These are phyloP conservation scores for Ogataea sp. DNA, from an alignment of 805 yeast genomes.

Conservation along the genomic window DNA sequence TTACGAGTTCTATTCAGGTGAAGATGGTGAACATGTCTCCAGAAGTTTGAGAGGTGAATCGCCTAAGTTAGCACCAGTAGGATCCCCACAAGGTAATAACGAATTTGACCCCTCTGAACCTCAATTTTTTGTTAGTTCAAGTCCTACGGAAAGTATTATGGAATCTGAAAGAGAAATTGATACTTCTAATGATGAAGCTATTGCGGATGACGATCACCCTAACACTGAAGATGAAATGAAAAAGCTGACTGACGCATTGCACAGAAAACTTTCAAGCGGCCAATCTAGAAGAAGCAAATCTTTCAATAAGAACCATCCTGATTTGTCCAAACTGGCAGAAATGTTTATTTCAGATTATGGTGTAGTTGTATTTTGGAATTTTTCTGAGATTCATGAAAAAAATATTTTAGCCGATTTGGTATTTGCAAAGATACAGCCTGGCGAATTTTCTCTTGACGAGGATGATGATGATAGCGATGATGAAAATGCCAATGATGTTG, in stretches of 20 bases:
- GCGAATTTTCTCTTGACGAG: slow-evolving; percentile 36
- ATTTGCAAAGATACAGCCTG: slow-evolving; percentile 42
- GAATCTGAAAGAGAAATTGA: slow-evolving; percentile 9
- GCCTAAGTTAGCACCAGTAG: slow-evolving; percentile 14
- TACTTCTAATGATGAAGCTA: slow-evolving; percentile 1
- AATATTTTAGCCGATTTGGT: slow-evolving; percentile 87
- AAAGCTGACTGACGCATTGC: slow-evolving; percentile 3
- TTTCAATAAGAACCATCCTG: slow-evolving; percentile 18
- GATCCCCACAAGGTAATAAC: slow-evolving; percentile 31
- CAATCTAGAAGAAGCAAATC: neutral
- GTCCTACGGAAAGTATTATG: slow-evolving; percentile 23
- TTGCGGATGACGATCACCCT: neutral
- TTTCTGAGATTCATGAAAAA: slow-evolving; percentile 86
- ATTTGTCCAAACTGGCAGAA: slow-evolving; percentile 66
- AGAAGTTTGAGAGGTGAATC: slow-evolving; percentile 5
- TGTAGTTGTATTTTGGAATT: slow-evolving; percentile 97
- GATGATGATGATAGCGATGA: slow-evolving; percentile 33
- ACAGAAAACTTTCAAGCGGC: neutral
- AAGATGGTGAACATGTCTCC: slow-evolving; percentile 33
- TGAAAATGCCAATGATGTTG: slow-evolving; percentile 8
- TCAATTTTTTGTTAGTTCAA: slow-evolving; percentile 61
- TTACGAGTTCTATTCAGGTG: slow-evolving; percentile 83
- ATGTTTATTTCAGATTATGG: slow-evolving; percentile 88
- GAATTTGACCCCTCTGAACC: slow-evolving; percentile 93
- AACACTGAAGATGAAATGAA: neutral